Evolutionary conservation across 2,329 filamentous ascomycete species (phyloP).

Genomic region (Beauveria asiatica): DNA sequence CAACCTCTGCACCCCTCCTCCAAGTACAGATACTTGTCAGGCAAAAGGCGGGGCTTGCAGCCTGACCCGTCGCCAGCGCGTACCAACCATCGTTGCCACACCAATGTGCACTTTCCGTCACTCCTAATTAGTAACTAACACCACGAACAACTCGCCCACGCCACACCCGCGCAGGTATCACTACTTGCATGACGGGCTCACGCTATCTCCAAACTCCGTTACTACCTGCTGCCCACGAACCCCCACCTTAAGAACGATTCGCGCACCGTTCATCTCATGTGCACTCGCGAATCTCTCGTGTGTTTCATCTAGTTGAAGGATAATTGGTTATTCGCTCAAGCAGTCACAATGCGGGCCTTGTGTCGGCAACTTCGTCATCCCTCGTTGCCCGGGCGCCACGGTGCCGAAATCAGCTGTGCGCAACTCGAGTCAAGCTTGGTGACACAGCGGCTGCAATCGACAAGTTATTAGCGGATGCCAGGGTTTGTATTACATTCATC

Average conservation of each 20-base stretch:
- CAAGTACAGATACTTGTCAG: slow-evolving; percentile 2
- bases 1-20: not conserved
- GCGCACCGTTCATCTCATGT: not conserved
- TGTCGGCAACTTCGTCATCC: not conserved
- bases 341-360: not conserved
- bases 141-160: not conserved
- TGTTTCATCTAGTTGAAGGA: not conserved
- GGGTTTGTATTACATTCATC: not conserved
- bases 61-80: not conserved
- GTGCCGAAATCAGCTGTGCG: not conserved
- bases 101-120: not conserved
- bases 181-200: not conserved
- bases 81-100: slow-evolving; percentile 9
- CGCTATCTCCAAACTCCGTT: not conserved
- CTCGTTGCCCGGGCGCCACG: not conserved
- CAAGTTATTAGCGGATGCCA: not conserved
- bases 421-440: not conserved
- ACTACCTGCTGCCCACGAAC: not conserved
- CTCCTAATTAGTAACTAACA: no score
- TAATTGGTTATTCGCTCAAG: not conserved
- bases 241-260: not conserved
- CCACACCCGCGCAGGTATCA: not conserved
- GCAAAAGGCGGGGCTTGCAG: not conserved
- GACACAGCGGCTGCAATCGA: not conserved
- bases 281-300: not conserved